Evolutionary conservation across 2,329 filamentous ascomycete genomes (phyloP).

Genomic region (Ceratocystis colombiana): DNA sequence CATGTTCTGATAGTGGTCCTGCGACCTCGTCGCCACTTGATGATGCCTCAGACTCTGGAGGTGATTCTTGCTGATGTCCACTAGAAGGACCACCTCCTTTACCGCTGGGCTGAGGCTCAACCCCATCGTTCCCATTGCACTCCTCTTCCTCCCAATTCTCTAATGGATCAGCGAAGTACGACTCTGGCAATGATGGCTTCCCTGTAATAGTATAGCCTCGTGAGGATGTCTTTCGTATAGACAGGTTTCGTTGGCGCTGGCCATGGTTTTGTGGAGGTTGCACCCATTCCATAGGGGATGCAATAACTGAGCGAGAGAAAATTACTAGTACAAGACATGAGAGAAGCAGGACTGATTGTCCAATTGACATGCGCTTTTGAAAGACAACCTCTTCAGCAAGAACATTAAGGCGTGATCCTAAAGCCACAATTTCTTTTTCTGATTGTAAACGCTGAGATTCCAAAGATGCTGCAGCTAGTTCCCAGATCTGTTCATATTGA

Average conservation of each 20-base stretch:
- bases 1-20: not conserved
- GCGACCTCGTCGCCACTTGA: conserved; percentile 11
- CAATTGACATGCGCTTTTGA: conserved; percentile 83
- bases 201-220: not conserved
- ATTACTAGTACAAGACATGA: conserved; percentile 80
- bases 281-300: conserved; percentile 18
- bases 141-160: conserved; percentile 9
- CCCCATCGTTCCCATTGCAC: not conserved
- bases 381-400: conserved; percentile 86
- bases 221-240: not conserved
- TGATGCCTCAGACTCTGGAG: conserved; percentile 13
- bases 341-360: conserved; percentile 78
- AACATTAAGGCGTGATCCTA: conserved; percentile 70
- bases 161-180: not conserved
- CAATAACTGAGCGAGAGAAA: conserved; percentile 46
- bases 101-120: not conserved
- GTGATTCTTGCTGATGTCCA: conserved; percentile 10
- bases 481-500: conserved; percentile 95
- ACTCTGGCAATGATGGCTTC: not conserved
- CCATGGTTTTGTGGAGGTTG: conserved; percentile 13
- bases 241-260: not conserved
- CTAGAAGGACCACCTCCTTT: not conserved
- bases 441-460: conserved; percentile 80
- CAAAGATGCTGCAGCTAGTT: conserved; percentile 83
- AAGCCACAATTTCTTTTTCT: conserved; percentile 69